phyloP scores from a whole-genome alignment of 805 yeast species.

The Barnettozyma sucrosica region DNA sequence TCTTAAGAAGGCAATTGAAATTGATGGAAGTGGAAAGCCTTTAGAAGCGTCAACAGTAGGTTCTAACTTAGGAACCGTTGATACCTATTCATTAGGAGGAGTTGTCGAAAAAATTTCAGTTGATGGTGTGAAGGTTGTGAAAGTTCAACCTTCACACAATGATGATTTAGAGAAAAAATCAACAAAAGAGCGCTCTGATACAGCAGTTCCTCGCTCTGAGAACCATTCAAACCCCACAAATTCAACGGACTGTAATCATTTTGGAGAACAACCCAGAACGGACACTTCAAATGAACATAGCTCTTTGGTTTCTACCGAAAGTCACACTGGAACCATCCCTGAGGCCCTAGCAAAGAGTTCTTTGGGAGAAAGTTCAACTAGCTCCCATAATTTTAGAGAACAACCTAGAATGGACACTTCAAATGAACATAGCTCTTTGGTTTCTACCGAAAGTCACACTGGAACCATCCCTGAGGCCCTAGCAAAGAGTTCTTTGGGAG shows the following conservation, averaged over 20 bases:
- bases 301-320: neutral
- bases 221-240: neutral
- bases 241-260: no score
- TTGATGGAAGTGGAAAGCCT: constrained; percentile 4
- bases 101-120: no score
- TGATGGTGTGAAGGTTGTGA: neutral
- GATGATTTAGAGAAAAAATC: neutral
- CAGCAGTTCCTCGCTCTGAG: neutral
- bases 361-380: neutral
- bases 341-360: neutral
- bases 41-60: neutral
- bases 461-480: neutral
- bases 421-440: neutral
- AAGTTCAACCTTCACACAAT: neutral
- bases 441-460: neutral
- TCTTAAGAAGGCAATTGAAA: constrained; percentile 10
- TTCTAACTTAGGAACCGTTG: no score
- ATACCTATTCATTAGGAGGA: neutral
- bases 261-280: neutral
- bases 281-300: neutral
- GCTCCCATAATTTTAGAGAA: neutral
- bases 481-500: neutral
- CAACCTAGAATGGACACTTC: neutral
- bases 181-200: neutral
- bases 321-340: neutral